Evolutionary conservation across 2,329 filamentous ascomycete species (phyloP).

Genomic region (Fusarium nelsonii): DNA sequence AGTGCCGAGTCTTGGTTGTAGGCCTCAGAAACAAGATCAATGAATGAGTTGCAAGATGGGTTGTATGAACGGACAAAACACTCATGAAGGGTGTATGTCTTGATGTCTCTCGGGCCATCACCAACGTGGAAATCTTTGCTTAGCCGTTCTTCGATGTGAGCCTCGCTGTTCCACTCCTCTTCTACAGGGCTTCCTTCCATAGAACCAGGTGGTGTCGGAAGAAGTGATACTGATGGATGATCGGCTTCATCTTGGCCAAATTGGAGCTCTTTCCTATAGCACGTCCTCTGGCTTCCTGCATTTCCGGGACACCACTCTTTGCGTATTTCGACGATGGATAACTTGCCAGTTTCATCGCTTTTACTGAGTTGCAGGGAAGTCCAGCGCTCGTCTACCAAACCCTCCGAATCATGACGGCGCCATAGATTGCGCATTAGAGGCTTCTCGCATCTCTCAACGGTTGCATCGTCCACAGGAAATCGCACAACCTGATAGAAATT

Average conservation of each 20-base stretch:
- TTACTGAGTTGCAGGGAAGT: constrained; percentile 72
- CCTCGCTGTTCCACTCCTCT: constrained; percentile 54
- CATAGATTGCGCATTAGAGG: constrained; percentile 64
- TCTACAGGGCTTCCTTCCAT: neutral
- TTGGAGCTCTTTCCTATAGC: constrained; percentile 70
- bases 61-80: constrained; percentile 69
- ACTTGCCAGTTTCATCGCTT: constrained; percentile 68
- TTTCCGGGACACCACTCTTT: constrained; percentile 71
- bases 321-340: constrained; percentile 75
- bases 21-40: constrained; percentile 65
- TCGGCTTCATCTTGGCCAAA: constrained; percentile 51
- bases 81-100: constrained; percentile 64
- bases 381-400: constrained; percentile 81
- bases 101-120: constrained; percentile 56
- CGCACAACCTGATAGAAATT: constrained; percentile 77
- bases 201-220: constrained; percentile 18
- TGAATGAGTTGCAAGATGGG: constrained; percentile 63
- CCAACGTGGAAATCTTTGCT: constrained; percentile 59
- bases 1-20: constrained; percentile 53
- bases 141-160: constrained; percentile 30
- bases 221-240: constrained; percentile 4
- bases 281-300: constrained; percentile 72
- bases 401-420: constrained; percentile 76
- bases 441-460: constrained; percentile 55
- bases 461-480: constrained; percentile 64